These are phyloP conservation scores for Populus hybrid DNA, from an alignment of 441 rosid species.

Conservation along the genomic window DNA sequence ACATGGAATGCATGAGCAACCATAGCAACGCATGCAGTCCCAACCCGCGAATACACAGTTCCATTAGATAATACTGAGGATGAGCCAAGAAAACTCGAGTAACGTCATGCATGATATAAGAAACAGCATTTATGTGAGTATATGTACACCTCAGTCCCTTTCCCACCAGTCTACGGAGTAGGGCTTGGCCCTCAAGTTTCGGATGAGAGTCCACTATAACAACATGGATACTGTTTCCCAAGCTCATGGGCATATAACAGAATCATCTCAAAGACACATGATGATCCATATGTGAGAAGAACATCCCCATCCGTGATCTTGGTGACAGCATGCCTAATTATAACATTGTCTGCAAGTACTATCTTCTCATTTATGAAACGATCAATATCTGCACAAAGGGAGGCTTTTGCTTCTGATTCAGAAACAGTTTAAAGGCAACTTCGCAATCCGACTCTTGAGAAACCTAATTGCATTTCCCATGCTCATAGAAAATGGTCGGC, in stretches of 20 bases:
- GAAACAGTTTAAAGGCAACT: constrained; percentile 59
- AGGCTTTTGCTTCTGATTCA: constrained; percentile 76
- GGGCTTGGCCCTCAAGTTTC: constrained; percentile 79
- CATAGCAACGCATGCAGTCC: constrained; percentile 97
- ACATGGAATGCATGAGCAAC: constrained; percentile 80
- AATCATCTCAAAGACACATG: constrained; percentile 88
- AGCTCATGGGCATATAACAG: constrained; percentile 78
- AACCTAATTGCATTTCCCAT: constrained; percentile 92
- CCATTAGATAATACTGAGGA: constrained; percentile 91
- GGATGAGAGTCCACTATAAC: constrained; percentile 92
- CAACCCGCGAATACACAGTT: constrained; percentile 90
- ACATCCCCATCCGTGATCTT: constrained; percentile 90
- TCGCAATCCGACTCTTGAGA: constrained; percentile 70
- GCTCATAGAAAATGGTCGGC: constrained; percentile 90
- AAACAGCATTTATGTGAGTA: constrained; percentile 82
- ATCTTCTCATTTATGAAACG: constrained; percentile 83
- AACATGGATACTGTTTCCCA: constrained; percentile 70
- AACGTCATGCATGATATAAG: constrained; percentile 93
- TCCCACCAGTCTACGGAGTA: constrained; percentile 82
- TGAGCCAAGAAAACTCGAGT: constrained; percentile 85
- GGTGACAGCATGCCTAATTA: constrained; percentile 76
- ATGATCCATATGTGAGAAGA: constrained; percentile 83
- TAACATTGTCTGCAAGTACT: constrained; percentile 65
- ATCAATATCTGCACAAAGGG: constrained; percentile 72
- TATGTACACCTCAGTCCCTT: constrained; percentile 84